Base-by-base conservation (phyloP, 108 stramenopile genomes). In the Skeletonema costatum region DNA sequence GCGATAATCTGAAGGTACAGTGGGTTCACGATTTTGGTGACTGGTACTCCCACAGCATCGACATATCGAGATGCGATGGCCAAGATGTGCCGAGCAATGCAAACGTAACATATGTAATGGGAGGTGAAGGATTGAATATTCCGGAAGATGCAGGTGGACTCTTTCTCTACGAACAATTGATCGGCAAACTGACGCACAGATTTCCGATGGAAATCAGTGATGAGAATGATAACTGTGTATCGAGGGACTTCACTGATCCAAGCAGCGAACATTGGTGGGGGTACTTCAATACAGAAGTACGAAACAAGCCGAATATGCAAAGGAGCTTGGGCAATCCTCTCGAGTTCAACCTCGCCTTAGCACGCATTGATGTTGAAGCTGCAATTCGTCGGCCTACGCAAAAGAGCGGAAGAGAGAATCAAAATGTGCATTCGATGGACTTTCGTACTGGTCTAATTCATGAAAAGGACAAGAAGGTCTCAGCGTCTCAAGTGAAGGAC, bases 141-240 rank as follows among this genome's bases (percentile, higher is more conserved):
- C 72, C 72, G 0, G 72, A 73, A 73, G 65, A 73, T 36, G 46
- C 38, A 8, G 72, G 72, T 5, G 72, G 72, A 1, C 36, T 66
- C 11, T 36, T 50, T 13, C 17, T 17, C 19, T 71, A 61, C 32
- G 51, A 33, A 16, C 69, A 65, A 36, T 4, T 39, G 9, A 71
- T 71, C 9, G n/a, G 19, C 5, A 17, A 64, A 64, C 19, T 71
- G 0, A 65, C 70, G 11, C 60, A 60, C 25, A 71, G 31, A 65
- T 11, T 41, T 10, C n/a, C n/a, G 19, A 19, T 71, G 4, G 17
- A 31, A 71, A 29, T 64, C 25, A 25, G 25, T 11, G 63, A 19
- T 14, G 61, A n/a, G 4, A 3, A 66, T 19, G n/a, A 30, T 42
- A 7, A n/a, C n/a, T 46, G 3, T 5, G 3, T 2, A 16, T 36